Evolutionary conservation across 306 rosid genomes (phyloP).

Genomic region (Vigna angularis): DNA sequence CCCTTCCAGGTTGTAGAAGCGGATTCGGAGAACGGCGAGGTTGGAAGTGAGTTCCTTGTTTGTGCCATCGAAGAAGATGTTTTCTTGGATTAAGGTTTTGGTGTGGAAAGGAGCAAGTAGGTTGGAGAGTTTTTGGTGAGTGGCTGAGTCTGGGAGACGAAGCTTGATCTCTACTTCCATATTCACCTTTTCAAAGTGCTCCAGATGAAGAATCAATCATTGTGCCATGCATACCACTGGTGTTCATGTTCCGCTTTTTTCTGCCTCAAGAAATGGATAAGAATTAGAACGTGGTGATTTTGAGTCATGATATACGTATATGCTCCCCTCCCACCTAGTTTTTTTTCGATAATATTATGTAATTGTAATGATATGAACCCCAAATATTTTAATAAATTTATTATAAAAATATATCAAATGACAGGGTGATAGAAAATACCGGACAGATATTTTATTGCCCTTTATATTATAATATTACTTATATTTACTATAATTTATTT

Average conservation of each 20-base stretch:
- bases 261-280: slow-evolving; percentile 39
- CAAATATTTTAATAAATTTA: no score
- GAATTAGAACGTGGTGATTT: background rate
- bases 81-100: slow-evolving; percentile 62
- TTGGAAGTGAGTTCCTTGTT: slow-evolving; percentile 62
- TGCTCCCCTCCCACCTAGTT: no score
- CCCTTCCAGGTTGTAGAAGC: slow-evolving; percentile 48
- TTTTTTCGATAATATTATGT: no score
- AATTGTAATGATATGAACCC: no score
- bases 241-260: background rate
- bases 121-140: slow-evolving; percentile 65
- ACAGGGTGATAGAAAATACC: no score
- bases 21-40: slow-evolving; percentile 63
- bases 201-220: background rate
- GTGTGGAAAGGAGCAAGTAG: slow-evolving; percentile 61
- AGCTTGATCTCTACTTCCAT: slow-evolving; percentile 75
- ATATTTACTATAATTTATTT: no score
- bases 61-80: slow-evolving; percentile 68
- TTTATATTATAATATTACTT: no score
- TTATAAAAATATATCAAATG: no score
- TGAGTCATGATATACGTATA: no score
- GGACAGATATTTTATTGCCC: no score
- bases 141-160: slow-evolving; percentile 52
- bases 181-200: background rate
- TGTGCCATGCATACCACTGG: background rate